Conservation (phyloP, 768 basidiomycete genomes). For the Kondoa malvinella region DNA sequence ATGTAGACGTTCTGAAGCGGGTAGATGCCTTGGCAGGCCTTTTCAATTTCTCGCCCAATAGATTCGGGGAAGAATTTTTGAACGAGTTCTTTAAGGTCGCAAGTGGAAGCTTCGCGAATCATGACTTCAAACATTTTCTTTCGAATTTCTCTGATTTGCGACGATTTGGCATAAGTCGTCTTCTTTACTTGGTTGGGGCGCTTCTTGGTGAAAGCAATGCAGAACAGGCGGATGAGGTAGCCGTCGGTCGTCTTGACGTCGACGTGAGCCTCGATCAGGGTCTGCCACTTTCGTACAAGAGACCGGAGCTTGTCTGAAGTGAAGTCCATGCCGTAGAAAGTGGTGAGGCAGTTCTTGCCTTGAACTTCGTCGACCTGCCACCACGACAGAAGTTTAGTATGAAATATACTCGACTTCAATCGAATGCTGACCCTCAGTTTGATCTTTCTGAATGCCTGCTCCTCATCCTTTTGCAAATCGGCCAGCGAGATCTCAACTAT, state of each 20-base stretch:
- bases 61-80: slow-evolving; percentile 98
- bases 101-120: slow-evolving; percentile 82
- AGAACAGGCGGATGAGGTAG: slow-evolving; percentile 95
- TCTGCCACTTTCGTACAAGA: slow-evolving; percentile 99
- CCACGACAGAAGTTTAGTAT: background rate
- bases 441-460: slow-evolving; percentile 98
- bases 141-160: slow-evolving; percentile 91
- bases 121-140: slow-evolving; percentile 99
- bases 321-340: slow-evolving; percentile 99
- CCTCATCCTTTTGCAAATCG: slow-evolving; percentile 98
- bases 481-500: slow-evolving; percentile 89
- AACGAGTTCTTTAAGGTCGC: slow-evolving; percentile 81
- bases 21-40: slow-evolving; percentile 88
- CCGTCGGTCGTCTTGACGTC: slow-evolving; percentile 99
- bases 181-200: slow-evolving; percentile 91
- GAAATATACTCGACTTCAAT: slow-evolving; percentile 17
- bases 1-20: slow-evolving; percentile 98
- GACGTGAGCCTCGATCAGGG: slow-evolving; percentile 94
- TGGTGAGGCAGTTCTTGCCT: slow-evolving; percentile 98
- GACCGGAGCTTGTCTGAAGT: slow-evolving; percentile 99
- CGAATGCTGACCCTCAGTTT: slow-evolving; percentile 66
- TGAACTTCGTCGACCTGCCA: slow-evolving; percentile 44
- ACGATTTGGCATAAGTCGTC: slow-evolving; percentile 92
- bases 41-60: slow-evolving; percentile 98
- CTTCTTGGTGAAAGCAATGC: slow-evolving; percentile 97